phyloP scores from a whole-genome alignment of 2,329 filamentous ascomycete genomes.

The Aspergillus ruber region DNA sequence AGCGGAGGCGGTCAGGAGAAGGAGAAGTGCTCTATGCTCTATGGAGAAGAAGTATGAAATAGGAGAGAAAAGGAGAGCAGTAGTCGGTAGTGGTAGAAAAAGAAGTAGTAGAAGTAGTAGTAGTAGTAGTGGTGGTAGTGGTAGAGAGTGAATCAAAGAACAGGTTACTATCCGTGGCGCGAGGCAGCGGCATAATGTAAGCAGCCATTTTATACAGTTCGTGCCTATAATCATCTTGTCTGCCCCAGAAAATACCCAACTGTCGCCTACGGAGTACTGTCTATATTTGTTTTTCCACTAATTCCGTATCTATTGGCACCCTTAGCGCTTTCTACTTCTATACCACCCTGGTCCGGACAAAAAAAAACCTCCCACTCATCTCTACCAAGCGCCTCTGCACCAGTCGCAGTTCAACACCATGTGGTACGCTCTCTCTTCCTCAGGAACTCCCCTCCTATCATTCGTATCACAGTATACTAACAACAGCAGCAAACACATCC shows the following conservation, averaged over 20 bases:
- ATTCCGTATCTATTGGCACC: too few species aligned
- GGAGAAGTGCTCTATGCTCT: too few species aligned
- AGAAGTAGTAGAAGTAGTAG: neutral
- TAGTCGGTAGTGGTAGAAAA: neutral
- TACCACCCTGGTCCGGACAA: neutral
- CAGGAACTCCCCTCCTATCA: neutral
- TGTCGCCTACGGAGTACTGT: too few species aligned
- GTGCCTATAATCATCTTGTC: neutral
- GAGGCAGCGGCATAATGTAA: neutral
- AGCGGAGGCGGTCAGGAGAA: neutral
- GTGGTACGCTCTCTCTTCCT: constrained; percentile 18
- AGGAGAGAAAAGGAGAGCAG: neutral
- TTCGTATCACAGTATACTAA: constrained; percentile 7
- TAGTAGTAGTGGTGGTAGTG: neutral
- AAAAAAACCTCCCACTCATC: neutral
- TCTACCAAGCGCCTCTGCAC: too few species aligned
- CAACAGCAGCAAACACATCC: constrained; percentile 75
- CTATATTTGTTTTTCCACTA: too few species aligned
- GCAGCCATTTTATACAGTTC: constrained; percentile 1
- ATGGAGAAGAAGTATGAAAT: too few species aligned
- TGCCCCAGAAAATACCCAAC: neutral
- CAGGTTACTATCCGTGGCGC: neutral
- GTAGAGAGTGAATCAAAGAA: neutral
- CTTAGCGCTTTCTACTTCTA: too few species aligned
- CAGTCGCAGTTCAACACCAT: constrained; percentile 8